phyloP scores from a whole-genome alignment of 176 grass and related monocot species.

The Triticum turgidum region DNA sequence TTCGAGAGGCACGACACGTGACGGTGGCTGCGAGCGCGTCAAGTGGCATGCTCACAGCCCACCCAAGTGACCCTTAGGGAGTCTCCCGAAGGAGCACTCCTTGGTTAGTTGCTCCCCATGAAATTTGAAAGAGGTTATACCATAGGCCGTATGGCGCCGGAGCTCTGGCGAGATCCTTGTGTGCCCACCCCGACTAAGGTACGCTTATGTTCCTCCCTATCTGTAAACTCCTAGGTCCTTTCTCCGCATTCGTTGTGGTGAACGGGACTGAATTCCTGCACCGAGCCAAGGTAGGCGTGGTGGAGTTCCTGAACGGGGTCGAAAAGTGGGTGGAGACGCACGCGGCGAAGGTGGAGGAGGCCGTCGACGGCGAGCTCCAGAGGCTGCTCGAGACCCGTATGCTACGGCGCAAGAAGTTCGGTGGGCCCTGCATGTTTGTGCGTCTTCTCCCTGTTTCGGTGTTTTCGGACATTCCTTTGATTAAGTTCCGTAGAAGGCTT shows the following conservation, averaged over 20 bases:
- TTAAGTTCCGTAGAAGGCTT: too few species aligned
- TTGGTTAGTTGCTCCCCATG: too few species aligned
- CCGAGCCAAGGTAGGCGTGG: constrained; percentile 17
- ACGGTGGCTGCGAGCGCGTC: too few species aligned
- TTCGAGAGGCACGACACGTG: too few species aligned
- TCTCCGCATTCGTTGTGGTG: background rate
- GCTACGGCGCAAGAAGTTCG: constrained; percentile 74
- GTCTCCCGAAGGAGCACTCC: too few species aligned
- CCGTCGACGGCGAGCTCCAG: constrained; percentile 51
- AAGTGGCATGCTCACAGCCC: too few species aligned
- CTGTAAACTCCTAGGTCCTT: background rate
- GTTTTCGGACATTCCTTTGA: too few species aligned
- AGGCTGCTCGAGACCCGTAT: constrained; percentile 56
- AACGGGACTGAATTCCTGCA: background rate
- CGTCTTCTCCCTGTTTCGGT: background rate
- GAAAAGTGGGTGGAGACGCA: constrained; percentile 59
- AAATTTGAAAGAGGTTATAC: too few species aligned
- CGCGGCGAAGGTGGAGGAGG: constrained; percentile 57
- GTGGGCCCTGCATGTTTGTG: constrained; percentile 70
- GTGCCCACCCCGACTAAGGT: constrained; percentile 47
- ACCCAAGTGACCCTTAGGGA: too few species aligned
- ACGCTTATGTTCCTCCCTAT: background rate
- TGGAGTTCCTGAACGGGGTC: constrained; percentile 66
- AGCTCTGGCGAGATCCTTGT: constrained; percentile 31
- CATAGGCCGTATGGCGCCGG: background rate